Base-by-base conservation (phyloP, 78 protist species). In the Ministeria vibrans region DNA sequence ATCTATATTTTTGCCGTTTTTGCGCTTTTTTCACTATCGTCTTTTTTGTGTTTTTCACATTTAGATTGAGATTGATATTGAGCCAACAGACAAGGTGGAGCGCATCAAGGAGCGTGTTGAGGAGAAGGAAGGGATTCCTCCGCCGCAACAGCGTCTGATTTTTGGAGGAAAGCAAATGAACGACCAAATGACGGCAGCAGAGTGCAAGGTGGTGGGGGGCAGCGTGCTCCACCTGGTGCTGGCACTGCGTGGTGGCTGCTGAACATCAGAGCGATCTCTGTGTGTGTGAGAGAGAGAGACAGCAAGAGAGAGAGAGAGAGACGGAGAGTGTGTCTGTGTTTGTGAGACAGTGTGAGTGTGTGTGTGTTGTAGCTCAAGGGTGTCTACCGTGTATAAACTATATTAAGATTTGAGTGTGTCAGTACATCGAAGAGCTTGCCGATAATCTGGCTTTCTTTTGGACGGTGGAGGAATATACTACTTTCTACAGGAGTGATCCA, bases 61-160 rank as follows among this genome's bases (percentile, higher is more conserved):
- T 20, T 15, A 49, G 69, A 85, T 91, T 61, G 95, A 91, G 75
- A 81, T 91, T 28, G 92, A 91, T 75, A 87, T 91, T 59, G 95
- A 91, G 62, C 82, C 92, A 72, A 79, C 86, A 30, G 94, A 91
- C 66, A 79, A 80, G 66, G 39, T 92, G 43, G 87, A 86, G 82
- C 66, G 91, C 43, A 79, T 92, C 78, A 92, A 92, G 85, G 95
- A 92, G 83, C 84, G 92, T 41, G 87, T 92, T 27, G 95, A 88
- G 61, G 95, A 92, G 86, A 89, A 89, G 82, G 95, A 92, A 49
- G 95, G 95, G 71, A 89, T 92, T 74, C 92, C 95, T 25, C 95
- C 95, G 3, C 74, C 86, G 27, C 95, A 92, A 77, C 95, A 92
- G 79, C 90, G 95, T 20, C 64, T 59, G 30, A 59, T 59, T n/a